Percentiles rank a stretch among this genome's conserved stretches.
phyloP scores from a whole-genome alignment of 2,329 filamentous ascomycete species.

The Fusarium tupiense region DNA sequence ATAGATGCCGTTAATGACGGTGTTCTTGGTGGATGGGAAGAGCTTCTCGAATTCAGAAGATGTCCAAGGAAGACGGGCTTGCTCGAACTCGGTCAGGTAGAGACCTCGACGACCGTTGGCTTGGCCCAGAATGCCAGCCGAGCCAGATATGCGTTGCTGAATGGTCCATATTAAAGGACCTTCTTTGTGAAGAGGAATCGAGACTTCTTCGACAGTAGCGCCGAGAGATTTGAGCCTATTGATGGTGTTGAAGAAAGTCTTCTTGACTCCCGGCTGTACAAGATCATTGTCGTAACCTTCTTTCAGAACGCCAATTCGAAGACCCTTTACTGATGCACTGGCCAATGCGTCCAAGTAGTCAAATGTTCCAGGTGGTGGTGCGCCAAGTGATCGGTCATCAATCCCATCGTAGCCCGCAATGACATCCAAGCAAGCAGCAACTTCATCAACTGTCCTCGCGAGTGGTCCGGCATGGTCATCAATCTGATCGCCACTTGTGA shows the following conservation, averaged over 20 bases:
- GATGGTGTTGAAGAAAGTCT: conserved; percentile 54
- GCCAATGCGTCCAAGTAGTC: conserved; percentile 5
- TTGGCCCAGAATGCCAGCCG: conserved; percentile 54
- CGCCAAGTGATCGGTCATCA: conserved; percentile 55
- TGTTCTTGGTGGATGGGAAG: conserved; percentile 64
- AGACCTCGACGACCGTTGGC: conserved; percentile 59
- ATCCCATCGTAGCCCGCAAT: conserved; percentile 60
- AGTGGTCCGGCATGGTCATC: conserved; percentile 62
- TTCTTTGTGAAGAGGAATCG: conserved; percentile 59
- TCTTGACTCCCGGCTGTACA: conserved; percentile 52
- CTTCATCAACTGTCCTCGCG: conserved; percentile 52
- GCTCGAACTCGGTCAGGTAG: conserved; percentile 60
- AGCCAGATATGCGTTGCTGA: conserved; percentile 56
- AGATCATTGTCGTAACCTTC: conserved; percentile 55
- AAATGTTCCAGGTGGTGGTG: conserved; percentile 43
- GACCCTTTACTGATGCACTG: conserved; percentile 21
- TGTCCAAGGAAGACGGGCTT: conserved; percentile 57
- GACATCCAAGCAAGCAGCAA: conserved; percentile 54
- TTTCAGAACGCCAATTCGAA: conserved; percentile 55
- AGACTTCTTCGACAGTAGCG: conserved; percentile 60
- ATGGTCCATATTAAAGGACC: conserved; percentile 62
- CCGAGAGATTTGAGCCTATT: conserved; percentile 56
- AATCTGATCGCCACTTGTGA: conserved; percentile 58
- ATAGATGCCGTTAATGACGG: conserved; percentile 62
- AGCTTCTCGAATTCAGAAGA: conserved; percentile 60